Conservation (phyloP, 2,329 filamentous ascomycete species). For the Claviceps purpurea region DNA sequence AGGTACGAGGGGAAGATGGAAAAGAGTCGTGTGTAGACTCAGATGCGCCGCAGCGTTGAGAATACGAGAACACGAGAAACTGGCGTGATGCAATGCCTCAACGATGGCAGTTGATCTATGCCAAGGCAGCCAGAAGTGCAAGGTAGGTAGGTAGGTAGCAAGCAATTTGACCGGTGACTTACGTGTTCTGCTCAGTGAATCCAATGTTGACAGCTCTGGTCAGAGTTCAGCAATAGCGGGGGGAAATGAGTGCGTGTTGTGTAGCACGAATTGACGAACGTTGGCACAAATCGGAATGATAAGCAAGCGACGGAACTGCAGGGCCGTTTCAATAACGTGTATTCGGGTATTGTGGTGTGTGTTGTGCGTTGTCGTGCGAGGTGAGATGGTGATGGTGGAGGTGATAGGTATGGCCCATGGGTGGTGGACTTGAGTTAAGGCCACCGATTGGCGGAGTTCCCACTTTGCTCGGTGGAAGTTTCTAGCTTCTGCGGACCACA, state of each 20-base stretch:
- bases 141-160: not conserved
- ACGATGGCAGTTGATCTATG: no score
- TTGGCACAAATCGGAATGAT: not conserved
- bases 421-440: not conserved
- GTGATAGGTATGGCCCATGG: not conserved
- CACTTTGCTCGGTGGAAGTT: conserved; percentile 9
- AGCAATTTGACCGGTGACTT: not conserved
- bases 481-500: conserved; percentile 8
- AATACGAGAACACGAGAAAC: not conserved
- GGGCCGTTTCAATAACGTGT: not conserved
- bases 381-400: not conserved
- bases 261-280: not conserved
- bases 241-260: not conserved
- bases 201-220: not conserved
- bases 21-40: no score
- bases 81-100: no score
- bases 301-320: not conserved
- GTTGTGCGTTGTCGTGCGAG: not conserved
- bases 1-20: no score
- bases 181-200: not conserved
- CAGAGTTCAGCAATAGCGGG: not conserved
- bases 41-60: not conserved
- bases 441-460: not conserved
- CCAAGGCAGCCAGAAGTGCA: not conserved
- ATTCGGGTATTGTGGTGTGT: not conserved